Percentiles rank a stretch among this genome's conserved stretches.
Conservation (phyloP, 139 green algal genomes). For the Coelastrella sp. region DNA sequence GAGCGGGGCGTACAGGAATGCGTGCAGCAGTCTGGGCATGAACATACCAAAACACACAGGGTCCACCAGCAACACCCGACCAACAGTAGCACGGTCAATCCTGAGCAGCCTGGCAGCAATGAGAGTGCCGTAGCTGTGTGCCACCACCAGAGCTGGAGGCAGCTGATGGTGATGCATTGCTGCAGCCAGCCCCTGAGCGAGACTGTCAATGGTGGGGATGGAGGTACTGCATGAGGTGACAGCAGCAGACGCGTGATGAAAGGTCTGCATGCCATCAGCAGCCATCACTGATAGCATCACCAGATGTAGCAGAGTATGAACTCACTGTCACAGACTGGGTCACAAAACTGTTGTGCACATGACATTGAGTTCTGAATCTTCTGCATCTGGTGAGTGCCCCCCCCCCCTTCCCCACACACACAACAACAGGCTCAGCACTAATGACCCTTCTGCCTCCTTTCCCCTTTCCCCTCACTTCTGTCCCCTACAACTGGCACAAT, state of each 20-base stretch:
- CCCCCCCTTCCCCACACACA: too few species aligned
- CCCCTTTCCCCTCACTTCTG: too few species aligned
- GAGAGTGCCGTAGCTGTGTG: conserved; percentile 51
- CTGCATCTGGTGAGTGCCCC: too few species aligned
- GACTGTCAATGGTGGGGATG: conserved; percentile 32
- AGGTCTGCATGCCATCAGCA: not conserved
- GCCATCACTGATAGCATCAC: too few species aligned
- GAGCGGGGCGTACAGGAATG: conserved; percentile 60
- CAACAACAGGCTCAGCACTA: too few species aligned
- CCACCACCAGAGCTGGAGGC: conserved; percentile 5
- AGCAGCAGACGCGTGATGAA: not conserved
- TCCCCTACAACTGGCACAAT: too few species aligned
- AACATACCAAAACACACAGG: conserved; percentile 60
- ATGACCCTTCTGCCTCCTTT: too few species aligned
- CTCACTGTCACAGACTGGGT: too few species aligned
- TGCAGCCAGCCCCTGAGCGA: not conserved
- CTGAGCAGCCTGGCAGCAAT: conserved; percentile 43
- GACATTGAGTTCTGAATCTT: too few species aligned
- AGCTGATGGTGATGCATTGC: not conserved
- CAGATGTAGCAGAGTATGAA: too few species aligned
- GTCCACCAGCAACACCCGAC: conserved; percentile 48
- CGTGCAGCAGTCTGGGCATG: conserved; percentile 53
- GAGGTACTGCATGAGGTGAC: not conserved
- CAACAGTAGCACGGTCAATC: not conserved
- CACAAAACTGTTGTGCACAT: too few species aligned